A percentile compares a stretch with the other conserved stretches of the same genome.
These are phyloP conservation scores for Amanita subjunquillea DNA, from an alignment of 768 basidiomycete species.

Conservation along the genomic window DNA sequence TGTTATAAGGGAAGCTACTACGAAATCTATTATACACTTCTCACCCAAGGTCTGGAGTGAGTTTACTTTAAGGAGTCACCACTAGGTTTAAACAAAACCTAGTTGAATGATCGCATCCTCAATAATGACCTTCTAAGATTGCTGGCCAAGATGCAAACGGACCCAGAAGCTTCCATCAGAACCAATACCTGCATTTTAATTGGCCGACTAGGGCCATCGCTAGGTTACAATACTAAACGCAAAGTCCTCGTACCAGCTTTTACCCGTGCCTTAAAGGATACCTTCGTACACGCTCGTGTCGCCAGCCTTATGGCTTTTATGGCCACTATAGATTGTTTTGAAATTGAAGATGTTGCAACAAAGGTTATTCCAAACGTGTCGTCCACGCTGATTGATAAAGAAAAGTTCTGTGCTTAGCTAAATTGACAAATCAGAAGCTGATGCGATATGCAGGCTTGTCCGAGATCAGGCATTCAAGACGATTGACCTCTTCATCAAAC, in stretches of 20 bases:
- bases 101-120: conserved; percentile 86
- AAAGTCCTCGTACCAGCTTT: conserved; percentile 98
- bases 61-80: background rate
- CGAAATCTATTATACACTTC: conserved; percentile 76
- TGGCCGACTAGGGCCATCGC: conserved; percentile 76
- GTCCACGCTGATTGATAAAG: conserved; percentile 76
- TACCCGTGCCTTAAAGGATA: conserved; percentile 77
- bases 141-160: conserved; percentile 87
- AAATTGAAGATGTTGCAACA: conserved; percentile 75
- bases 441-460: conserved; percentile 49
- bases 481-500: conserved; percentile 78
- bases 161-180: conserved; percentile 88
- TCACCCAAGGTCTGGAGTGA: conserved; percentile 62
- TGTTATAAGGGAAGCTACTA: conserved; percentile 88
- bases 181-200: conserved; percentile 97
- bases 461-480: conserved; percentile 96
- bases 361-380: conserved; percentile 86
- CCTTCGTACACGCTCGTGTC: conserved; percentile 87
- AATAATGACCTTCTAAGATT: conserved; percentile 95
- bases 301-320: conserved; percentile 94
- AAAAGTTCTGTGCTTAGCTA: conserved; percentile 54
- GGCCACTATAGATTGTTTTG: conserved; percentile 88
- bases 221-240: conserved; percentile 83
- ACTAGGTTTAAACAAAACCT: conserved; percentile 18
- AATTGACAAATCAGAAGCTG: background rate